Base-by-base conservation (phyloP, 2,329 filamentous ascomycete species). In the Penicillium sp. region DNA sequence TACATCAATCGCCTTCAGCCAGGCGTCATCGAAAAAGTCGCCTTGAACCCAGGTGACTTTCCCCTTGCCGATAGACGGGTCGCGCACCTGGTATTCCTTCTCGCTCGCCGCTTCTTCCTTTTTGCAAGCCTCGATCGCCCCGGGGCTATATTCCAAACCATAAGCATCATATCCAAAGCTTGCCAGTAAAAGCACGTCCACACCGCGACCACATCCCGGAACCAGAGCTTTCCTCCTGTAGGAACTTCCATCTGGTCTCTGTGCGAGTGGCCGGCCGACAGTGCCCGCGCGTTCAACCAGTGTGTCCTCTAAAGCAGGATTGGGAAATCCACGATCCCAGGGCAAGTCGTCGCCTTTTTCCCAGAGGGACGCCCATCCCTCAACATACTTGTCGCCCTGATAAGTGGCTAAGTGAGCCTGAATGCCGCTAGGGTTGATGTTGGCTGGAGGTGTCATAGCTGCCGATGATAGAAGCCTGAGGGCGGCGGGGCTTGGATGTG, bases 151-250 rank as follows among this genome's bases (percentile, higher is more conserved):
- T 63, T 94, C 89, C 1, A 95, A 69, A 0, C 88, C 90, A 59
- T 81, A 83, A 1, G 83, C 82, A 67, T 94, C 85, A 64, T 87
- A 93, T 1, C 89, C 89, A 61, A 84, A 81, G 8, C 81, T 80
- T 43, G 83, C 80, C 39, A 95, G 76, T 34, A 95, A 74, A 8
- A 88, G 74, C 1, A 89, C 86, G 69, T 95, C 90, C 62, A 93
- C 85, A 4, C 89, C 90, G 40, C 80, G 79, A 0, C 89, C 90
- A 67, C 89, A 95, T 4, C 88, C 89, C 0, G 89, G 86, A 0
- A 95, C 85, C 7, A 94, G 73, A 1, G 84, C 88, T 48, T 73
- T 74, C 57, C 78, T 79, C 46, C 70, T 61, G 35, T 57, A 58
- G 29, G 49, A 56, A 25, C 58, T 38, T 8, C 54, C 55, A 38